Conservation (phyloP, 345 rosid species). For the Ceriops decandra region DNA sequence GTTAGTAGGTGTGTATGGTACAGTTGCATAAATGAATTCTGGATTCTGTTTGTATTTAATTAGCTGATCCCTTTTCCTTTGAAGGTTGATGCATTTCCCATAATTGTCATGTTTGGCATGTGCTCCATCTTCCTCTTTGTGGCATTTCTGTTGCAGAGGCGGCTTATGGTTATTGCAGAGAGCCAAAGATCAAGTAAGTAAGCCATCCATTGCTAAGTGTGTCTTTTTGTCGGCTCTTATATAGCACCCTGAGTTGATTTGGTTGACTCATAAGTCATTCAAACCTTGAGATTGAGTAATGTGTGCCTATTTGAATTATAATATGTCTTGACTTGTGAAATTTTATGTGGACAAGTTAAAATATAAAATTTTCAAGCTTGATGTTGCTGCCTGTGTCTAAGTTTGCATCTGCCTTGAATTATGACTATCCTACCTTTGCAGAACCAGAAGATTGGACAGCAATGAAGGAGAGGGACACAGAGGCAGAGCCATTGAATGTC, state of each 20-base stretch:
- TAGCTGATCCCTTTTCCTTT: conserved; percentile 14
- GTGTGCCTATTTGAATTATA: neutral
- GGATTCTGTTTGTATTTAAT: conserved; percentile 6
- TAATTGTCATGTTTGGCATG: conserved; percentile 94
- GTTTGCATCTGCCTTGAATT: conserved; percentile 8
- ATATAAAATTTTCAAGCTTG: no score
- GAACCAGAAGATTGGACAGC: conserved; percentile 58
- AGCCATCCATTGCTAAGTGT: conserved; percentile 1
- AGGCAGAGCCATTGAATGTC: conserved; percentile 73
- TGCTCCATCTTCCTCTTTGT: conserved; percentile 93
- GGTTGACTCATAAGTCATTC: neutral
- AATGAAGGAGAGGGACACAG: conserved; percentile 53
- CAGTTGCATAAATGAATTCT: neutral
- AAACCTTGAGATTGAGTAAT: conserved; percentile 51
- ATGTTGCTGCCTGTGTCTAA: no score
- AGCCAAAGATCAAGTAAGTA: conserved; percentile 66
- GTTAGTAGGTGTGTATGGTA: neutral
- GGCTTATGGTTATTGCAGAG: conserved; percentile 71
- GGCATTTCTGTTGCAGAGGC: conserved; percentile 79
- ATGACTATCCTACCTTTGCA: conserved; percentile 24
- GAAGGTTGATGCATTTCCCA: conserved; percentile 88
- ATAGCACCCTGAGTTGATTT: neutral
- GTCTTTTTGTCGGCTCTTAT: no score
- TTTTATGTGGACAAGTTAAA: no score
- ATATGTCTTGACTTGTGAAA: neutral